Base-by-base conservation (phyloP, 2,329 filamentous ascomycete species). In the Penicillium griseofulvum region DNA sequence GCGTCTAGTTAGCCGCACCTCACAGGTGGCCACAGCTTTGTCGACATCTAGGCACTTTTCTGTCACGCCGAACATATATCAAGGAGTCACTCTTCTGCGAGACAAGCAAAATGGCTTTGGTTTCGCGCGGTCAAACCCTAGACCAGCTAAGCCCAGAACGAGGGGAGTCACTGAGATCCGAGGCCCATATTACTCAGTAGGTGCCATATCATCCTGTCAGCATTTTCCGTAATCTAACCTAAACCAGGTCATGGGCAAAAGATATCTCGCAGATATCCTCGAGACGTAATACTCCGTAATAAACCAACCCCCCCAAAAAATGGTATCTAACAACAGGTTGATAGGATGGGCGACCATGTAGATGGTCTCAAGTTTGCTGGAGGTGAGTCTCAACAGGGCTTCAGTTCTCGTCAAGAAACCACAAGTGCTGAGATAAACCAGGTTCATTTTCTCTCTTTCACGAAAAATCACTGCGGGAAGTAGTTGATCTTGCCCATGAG, bases 321-420 rank as follows among this genome's bases (percentile, higher is more conserved):
- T 45, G 8, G 22, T 1, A 19, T 48, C 39, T 52, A 19, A 55
- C 38, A 38, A 10, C 33, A 48, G 33, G 33, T 24, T 58, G 31
- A 29, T 57, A 80, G 76, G 3, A 81, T 83, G 80, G 80, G 79
- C 0, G 69, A 77, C 22, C 78, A 83, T 65, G 75, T 83, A 5
- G 80, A 83, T 61, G 81, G 81, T 0, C 71, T 84, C 44, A 83
- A 83, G 57, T 83, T 83, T 61, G 79, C 80, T 0, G 80, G 80
- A 56, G 77, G 75, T 71, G 19, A 48, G 60, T 47, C 17, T 17
- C 3, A 31, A 26, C 12, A 14, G 11, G 36, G 7, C 17, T 50
- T 19, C 17, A 16, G 1, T 5, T 9, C 12, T 36, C 10, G 9
- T n/a, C 17, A 26, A 26, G 11, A 4, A 41, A 19, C 4, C 5